Percentiles rank a stretch among this genome's conserved stretches.
Evolutionary conservation across 2,329 filamentous ascomycete species (phyloP).

Genomic region (Monosporascus sp.): DNA sequence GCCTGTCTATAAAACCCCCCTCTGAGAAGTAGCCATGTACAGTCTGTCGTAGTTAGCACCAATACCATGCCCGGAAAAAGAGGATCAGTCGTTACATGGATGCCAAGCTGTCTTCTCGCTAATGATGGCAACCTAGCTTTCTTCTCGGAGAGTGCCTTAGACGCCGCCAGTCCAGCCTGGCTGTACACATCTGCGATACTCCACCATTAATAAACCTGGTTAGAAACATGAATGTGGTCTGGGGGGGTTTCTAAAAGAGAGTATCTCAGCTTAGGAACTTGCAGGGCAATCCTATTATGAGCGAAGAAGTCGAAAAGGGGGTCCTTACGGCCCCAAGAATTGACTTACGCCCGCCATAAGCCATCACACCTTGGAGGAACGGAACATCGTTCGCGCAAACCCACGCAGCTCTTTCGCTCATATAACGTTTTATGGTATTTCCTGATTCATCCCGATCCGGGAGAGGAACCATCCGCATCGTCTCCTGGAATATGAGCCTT

Average conservation of each 20-base stretch:
- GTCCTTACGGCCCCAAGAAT: neutral
- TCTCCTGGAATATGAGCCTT: slow-evolving; percentile 31
- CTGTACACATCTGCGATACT: slow-evolving; percentile 31
- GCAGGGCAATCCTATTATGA: no score
- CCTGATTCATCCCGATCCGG: slow-evolving; percentile 14
- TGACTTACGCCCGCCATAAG: slow-evolving; percentile 30
- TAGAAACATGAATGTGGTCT: no score
- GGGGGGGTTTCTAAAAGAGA: no score
- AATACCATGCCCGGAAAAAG: neutral
- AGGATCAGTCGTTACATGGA: slow-evolving; percentile 34
- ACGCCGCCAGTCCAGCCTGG: slow-evolving; percentile 35
- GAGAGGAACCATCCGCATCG: slow-evolving; percentile 27
- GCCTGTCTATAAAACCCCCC: slow-evolving; percentile 40
- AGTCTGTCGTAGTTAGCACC: slow-evolving; percentile 32
- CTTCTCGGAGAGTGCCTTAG: slow-evolving; percentile 26
- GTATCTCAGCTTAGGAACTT: no score
- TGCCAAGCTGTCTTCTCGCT: slow-evolving; percentile 21
- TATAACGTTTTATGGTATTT: slow-evolving; percentile 24
- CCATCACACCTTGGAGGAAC: slow-evolving; percentile 12
- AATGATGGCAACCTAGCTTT: slow-evolving; percentile 14
- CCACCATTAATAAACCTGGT: neutral
- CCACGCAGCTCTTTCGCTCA: slow-evolving; percentile 30
- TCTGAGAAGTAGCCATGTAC: slow-evolving; percentile 53
- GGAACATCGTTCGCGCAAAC: slow-evolving; percentile 26
- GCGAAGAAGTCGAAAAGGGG: no score